Evolutionary conservation across 805 yeast genomes (phyloP), one percentile per base, ranked within the genome.

Genomic region (Kazachstania viticola): DNA sequence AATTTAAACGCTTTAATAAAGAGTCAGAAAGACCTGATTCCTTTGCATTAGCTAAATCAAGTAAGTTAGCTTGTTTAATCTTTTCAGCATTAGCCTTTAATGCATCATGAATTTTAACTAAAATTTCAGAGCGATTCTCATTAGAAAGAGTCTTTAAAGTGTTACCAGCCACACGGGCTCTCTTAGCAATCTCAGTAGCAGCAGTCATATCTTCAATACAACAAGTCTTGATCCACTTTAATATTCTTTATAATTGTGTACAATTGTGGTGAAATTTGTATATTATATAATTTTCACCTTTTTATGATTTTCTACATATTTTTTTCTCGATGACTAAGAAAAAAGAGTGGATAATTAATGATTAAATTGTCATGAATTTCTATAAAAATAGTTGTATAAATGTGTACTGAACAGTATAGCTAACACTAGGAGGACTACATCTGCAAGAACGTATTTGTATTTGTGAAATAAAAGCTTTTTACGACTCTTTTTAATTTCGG

Each of bases 111-210:
- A 91, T 79, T 39, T 72, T 69, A 38, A 69, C 63, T 21, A 91
- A 64, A 1, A 95, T 93, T 0, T 51, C 49, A 2, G 85, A 79
- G 40, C 98, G 69, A 41, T 79, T 71, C 21, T 71, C 78, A 46
- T 84, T 71, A 7, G 79, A 55, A 22, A 87, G 61, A 0, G 95
- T 79, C 49, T 91, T 88, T 38, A 91, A 67, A 13, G 74, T 65
- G 5, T 88, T 76, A 30, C 94, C 85, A 4, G 97, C 88, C n/a
- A 60, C 45, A 46, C 79, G 83, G 8, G 97, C 94, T 14, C 68
- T 69, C 44, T 60, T 71, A 3, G 98, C 97, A 28, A 87, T 80
- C 30, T 67, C 60, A 56, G 78, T 87, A 14, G 91, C 39, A 9
- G 37, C 12, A 14, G 44, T 35, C 41, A 38, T 35, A 4, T n/a